A percentile compares a stretch with the other conserved stretches of the same genome.
These are phyloP conservation scores for Azolla pinnata DNA, from an alignment of 75 land plant species.

Conservation along the genomic window DNA sequence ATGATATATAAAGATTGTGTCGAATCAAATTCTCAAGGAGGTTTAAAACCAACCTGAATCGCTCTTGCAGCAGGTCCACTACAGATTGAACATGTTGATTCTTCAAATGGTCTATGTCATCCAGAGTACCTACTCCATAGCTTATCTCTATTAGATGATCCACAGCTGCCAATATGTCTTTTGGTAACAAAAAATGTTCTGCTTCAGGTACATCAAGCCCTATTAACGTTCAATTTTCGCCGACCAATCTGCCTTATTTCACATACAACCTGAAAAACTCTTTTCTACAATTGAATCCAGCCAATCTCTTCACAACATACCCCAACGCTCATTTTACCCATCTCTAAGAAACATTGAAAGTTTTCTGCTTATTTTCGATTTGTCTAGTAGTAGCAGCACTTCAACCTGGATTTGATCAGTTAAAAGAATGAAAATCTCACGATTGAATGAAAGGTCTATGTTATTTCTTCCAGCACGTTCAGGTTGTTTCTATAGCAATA, in stretches of 20 bases:
- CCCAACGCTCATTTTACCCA: too few species aligned
- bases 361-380: too few species aligned
- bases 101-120: slow-evolving; percentile 5
- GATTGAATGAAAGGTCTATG: too few species aligned
- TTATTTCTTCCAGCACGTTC: too few species aligned
- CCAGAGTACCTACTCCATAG: slow-evolving; percentile 1
- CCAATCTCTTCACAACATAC: too few species aligned
- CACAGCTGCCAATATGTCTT: slow-evolving; percentile 8
- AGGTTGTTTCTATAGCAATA: too few species aligned
- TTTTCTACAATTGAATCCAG: not conserved
- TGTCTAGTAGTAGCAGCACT: too few species aligned
- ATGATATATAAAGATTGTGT: not conserved
- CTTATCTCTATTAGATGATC: slow-evolving; percentile 4
- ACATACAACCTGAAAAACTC: not conserved
- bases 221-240: not conserved
- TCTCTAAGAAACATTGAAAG: too few species aligned
- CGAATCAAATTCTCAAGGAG: slow-evolving; percentile 1
- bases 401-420: too few species aligned
- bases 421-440: too few species aligned
- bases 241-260: not conserved
- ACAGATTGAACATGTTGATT: slow-evolving; percentile 4
- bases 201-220: slow-evolving; percentile 1
- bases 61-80: slow-evolving; percentile 3
- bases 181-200: not conserved
- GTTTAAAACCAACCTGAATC: slow-evolving; percentile 2